Base-by-base conservation (phyloP, 176 grass and related monocot species). In the Panicum miliaceum region DNA sequence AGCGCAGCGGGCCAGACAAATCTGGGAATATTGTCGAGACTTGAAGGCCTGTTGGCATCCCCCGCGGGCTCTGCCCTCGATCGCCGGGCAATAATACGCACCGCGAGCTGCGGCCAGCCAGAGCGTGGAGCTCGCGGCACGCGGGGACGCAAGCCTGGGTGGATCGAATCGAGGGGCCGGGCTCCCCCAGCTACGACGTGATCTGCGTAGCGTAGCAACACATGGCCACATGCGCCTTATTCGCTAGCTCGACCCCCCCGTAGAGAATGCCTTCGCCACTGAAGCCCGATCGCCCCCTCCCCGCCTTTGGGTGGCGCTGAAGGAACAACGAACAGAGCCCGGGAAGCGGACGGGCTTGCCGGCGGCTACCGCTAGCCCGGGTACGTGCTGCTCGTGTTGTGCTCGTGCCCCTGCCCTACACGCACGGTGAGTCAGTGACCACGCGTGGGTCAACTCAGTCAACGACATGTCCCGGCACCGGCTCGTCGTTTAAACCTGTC, bases 151-250 rank as follows among this genome's bases (percentile, higher is more conserved):
- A 7, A 22, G 12, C 18, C 64, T 37, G 22, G 20, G 4, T 10
- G 4, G 12, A 48, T n/a, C 13, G 20, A 12, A 18, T 22, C 52
- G 54, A 45, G 43, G 2, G 29, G 29, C 29, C 29, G 29, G 29
- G 29, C 35, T 19, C 12, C 67, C 40, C 38, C 67, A 45, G 59
- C 77, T 52, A 52, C 23, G 2, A 52, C 23, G 2, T 8, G 62
- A 15, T 36, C 15, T 18, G 34, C 59, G 59, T 25, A 7, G 15
- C 76, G 12, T 25, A 13, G 18, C 40, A 41, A 47, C 27, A 19
- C 78, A 34, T 27, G 74, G 34, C 82, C 82, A 85, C 85, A 90
- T 88, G 88, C 78, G 50, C 47, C 81, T 83, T 78, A 77, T 86
- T 90, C 37, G 37, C 45, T 78, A 32, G 57, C 54, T 84, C 20